Conservation (phyloP, 768 basidiomycete genomes). For the Myochromella boudieri region DNA sequence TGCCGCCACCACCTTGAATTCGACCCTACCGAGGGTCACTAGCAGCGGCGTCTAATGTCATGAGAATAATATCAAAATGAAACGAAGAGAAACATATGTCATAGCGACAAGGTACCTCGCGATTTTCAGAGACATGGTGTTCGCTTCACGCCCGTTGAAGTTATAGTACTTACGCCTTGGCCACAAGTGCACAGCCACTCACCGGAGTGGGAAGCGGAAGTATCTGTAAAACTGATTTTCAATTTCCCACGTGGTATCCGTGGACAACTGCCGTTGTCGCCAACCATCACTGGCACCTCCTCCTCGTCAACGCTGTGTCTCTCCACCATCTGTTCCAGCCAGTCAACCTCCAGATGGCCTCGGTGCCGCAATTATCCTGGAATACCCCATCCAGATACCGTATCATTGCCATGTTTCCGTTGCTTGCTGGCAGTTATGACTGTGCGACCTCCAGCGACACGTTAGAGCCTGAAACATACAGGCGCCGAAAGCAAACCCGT, state of each 20-base stretch:
- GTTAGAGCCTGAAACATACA: slow-evolving; percentile 11
- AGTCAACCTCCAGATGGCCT: slow-evolving; percentile 3
- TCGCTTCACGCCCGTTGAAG: too few relatives aligned
- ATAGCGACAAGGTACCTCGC: too few relatives aligned
- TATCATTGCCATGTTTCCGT: slow-evolving; percentile 5
- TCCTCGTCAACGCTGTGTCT: slow-evolving; percentile 12
- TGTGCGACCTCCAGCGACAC: slow-evolving; percentile 2
- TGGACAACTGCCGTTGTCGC: too few relatives aligned
- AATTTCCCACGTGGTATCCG: slow-evolving; percentile 8
- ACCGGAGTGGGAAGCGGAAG: slow-evolving; percentile 4
- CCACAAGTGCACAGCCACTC: too few relatives aligned
- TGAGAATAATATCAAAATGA: too few relatives aligned
- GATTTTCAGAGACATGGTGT: too few relatives aligned
- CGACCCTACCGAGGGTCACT: too few relatives aligned
- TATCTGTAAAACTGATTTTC: neutral
- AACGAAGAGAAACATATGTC: too few relatives aligned
- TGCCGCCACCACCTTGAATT: too few relatives aligned
- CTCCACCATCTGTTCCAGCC: slow-evolving; percentile 14
- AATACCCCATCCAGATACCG: slow-evolving; percentile 2
- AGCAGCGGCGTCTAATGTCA: too few relatives aligned
- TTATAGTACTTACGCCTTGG: too few relatives aligned
- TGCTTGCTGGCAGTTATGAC: slow-evolving; percentile 6
- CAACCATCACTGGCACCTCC: too few relatives aligned
- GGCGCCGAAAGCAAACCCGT: slow-evolving; percentile 8
- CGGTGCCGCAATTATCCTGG: slow-evolving; percentile 10